Conservation (phyloP, 176 grass and related monocot species). For the Phyllostachys edulis region DNA sequence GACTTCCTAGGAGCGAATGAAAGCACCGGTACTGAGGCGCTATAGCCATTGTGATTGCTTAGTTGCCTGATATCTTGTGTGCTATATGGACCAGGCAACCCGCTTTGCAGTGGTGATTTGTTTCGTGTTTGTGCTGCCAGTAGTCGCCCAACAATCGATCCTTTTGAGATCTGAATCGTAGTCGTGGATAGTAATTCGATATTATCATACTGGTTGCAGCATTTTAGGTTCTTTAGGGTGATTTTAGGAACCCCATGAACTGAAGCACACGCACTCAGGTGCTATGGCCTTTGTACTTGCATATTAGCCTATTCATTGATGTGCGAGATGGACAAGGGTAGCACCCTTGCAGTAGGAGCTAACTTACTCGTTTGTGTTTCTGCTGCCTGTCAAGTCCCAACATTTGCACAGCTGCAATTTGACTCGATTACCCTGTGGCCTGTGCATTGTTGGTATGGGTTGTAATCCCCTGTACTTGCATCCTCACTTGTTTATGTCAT, state of each 20-base stretch:
- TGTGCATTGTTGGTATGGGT: neutral
- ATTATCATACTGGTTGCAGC: neutral
- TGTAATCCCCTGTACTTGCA: neutral
- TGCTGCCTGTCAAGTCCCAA: constrained; percentile 28
- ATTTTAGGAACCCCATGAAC: neutral
- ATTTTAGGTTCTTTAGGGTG: neutral
- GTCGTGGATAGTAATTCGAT: too few relatives aligned
- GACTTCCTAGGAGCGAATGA: neutral
- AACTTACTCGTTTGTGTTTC: neutral
- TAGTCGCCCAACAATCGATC: constrained; percentile 23
- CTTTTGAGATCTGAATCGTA: neutral
- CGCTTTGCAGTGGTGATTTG: constrained; percentile 38
- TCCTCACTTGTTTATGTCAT: neutral
- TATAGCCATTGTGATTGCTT: neutral
- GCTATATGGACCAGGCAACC: constrained; percentile 35
- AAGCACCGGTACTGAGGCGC: constrained; percentile 35
- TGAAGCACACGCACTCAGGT: constrained; percentile 13
- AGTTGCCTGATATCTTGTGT: constrained; percentile 10
- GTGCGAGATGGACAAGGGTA: constrained; percentile 25
- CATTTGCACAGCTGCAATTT: neutral
- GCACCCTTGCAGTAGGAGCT: constrained; percentile 19
- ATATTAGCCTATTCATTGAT: constrained; percentile 17
- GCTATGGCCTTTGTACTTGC: constrained; percentile 5
- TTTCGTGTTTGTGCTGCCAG: constrained; percentile 32
- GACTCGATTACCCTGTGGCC: too few relatives aligned